A percentile compares a stretch with the other conserved stretches of the same genome.
Evolutionary conservation across 176 grass and related monocot species (phyloP).

Genomic region (Rhynchospora pubera): DNA sequence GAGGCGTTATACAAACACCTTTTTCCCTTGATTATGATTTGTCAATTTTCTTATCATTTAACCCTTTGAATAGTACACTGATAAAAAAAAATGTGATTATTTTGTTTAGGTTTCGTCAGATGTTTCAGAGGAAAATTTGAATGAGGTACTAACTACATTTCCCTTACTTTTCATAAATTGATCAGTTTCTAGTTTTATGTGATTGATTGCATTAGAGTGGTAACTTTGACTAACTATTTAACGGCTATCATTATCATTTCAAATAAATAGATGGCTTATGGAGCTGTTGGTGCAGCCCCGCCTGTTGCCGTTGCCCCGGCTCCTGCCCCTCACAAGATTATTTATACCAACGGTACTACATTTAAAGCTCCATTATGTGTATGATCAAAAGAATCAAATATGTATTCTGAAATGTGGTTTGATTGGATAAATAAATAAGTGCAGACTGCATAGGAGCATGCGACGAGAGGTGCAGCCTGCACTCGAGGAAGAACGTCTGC

Average conservation of each 20-base stretch:
- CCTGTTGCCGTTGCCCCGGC: not conserved
- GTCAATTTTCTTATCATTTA: not conserved
- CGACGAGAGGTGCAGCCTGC: conserved; percentile 24
- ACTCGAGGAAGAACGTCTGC: conserved; percentile 35
- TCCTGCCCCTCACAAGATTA: conserved; percentile 30
- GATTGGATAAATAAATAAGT: not conserved
- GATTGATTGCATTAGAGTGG: not conserved
- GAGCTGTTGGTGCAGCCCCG: no score
- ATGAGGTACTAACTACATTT: not conserved
- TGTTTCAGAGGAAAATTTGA: not conserved
- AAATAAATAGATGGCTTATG: not conserved
- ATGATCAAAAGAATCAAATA: not conserved
- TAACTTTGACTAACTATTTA: not conserved
- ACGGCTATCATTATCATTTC: not conserved
- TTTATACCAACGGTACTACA: conserved; percentile 14
- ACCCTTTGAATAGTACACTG: not conserved
- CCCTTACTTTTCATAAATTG: not conserved
- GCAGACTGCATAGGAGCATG: conserved; percentile 31
- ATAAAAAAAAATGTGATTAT: not conserved
- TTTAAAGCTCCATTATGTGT: not conserved
- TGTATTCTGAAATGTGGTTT: not conserved
- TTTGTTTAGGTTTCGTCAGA: conserved; percentile 24
- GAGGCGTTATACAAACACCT: not conserved
- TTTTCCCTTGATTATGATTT: not conserved
- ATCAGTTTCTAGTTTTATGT: not conserved